Evolutionary conservation across 208 protist genomes (phyloP).

Genomic region (Trypanosoma cruzi): DNA sequence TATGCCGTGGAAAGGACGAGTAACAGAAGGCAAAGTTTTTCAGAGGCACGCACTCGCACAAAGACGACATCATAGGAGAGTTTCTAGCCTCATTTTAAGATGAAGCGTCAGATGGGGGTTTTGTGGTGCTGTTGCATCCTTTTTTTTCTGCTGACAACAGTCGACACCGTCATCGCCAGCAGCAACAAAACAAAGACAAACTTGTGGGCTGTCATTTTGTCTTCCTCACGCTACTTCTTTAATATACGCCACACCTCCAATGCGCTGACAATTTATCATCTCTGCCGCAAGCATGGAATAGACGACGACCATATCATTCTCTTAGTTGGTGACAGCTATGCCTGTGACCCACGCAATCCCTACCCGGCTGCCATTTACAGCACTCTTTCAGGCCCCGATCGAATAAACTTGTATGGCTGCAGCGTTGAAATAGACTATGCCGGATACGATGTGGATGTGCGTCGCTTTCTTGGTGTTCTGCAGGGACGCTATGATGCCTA

Average conservation of each 20-base stretch:
- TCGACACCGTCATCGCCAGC: background rate
- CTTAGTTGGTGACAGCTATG: conserved; percentile 98
- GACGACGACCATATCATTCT: conserved; percentile 96
- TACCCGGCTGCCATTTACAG: conserved; percentile 80
- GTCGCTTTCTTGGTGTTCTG: conserved; percentile 95
- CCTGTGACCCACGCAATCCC: conserved; percentile 97
- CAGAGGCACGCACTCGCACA: background rate
- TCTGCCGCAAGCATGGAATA: conserved; percentile 95
- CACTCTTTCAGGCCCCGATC: conserved; percentile 18
- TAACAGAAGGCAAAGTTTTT: background rate
- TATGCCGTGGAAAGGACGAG: background rate
- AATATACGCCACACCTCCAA: conserved; percentile 98
- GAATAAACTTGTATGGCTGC: conserved; percentile 86
- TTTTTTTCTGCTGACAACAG: conserved; percentile 12
- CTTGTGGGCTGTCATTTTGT: conserved; percentile 96
- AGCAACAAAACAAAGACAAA: conserved; percentile 34
- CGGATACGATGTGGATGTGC: conserved; percentile 96
- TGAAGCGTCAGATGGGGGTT: background rate
- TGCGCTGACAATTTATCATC: conserved; percentile 95
- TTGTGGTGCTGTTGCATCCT: conserved; percentile 4
- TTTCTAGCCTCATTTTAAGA: background rate
- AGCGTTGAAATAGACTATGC: conserved; percentile 97
- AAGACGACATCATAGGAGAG: background rate
- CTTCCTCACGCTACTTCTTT: conserved; percentile 97
- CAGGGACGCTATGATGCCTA: conserved; percentile 93